Conservation (phyloP, 345 rosid species). For the Gossypium raimondii region DNA sequence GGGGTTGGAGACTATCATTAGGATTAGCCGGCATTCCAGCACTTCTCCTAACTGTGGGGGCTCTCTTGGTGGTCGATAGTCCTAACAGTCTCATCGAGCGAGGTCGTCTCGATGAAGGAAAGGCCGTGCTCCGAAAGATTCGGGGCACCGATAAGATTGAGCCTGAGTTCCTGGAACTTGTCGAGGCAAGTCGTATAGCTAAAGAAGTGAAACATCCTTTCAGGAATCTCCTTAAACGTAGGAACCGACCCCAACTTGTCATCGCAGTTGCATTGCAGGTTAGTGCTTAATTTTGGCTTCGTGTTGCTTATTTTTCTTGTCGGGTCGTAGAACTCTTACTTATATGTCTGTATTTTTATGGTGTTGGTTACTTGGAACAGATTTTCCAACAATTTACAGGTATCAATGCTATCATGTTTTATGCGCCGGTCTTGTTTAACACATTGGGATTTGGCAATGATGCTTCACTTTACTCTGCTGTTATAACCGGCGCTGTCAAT, state of each 20-base stretch:
- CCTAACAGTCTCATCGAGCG: slow-evolving; percentile 93
- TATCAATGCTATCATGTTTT: slow-evolving; percentile 95
- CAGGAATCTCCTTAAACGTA: slow-evolving; percentile 63
- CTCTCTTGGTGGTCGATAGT: slow-evolving; percentile 72
- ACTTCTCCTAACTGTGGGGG: slow-evolving; percentile 64
- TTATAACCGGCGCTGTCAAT: slow-evolving; percentile 86
- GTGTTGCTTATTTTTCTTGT: not conserved
- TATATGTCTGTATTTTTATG: not conserved
- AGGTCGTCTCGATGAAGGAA: slow-evolving; percentile 81
- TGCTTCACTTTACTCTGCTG: slow-evolving; percentile 93
- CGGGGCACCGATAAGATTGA: slow-evolving; percentile 83
- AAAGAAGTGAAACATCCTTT: slow-evolving; percentile 89
- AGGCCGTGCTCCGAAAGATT: slow-evolving; percentile 66
- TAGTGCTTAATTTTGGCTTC: too few relatives aligned
- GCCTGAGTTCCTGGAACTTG: slow-evolving; percentile 76
- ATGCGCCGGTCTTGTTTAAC: slow-evolving; percentile 79
- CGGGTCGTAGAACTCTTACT: not conserved
- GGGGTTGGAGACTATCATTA: slow-evolving; percentile 96
- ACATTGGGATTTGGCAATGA: slow-evolving; percentile 74
- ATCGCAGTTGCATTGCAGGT: slow-evolving; percentile 89
- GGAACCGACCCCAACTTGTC: slow-evolving; percentile 73
- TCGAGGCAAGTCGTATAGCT: slow-evolving; percentile 87
- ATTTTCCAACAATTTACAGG: slow-evolving; percentile 91
- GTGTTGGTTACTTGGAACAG: slow-evolving; percentile 28
- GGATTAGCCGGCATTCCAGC: slow-evolving; percentile 94